A percentile compares a stretch with the other conserved stretches of the same genome.
Conservation (phyloP, 306 rosid species). For the Fragaria iinumae region DNA sequence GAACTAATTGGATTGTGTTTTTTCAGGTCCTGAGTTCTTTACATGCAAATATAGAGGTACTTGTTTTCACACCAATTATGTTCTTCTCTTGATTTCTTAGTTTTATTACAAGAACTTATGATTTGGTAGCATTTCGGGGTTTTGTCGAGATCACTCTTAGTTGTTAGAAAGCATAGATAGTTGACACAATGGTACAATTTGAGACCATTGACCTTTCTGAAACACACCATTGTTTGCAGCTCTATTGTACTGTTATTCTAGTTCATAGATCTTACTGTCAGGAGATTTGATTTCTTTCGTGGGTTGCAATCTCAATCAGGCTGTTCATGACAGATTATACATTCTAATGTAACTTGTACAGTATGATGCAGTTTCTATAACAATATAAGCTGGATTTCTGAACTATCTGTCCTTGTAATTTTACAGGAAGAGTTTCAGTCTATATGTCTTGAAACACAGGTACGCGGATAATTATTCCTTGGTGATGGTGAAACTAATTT, state of each 20-base stretch:
- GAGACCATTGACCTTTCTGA: not conserved
- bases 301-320: not conserved
- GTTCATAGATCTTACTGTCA: not conserved
- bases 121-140: not conserved
- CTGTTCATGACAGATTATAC: not conserved
- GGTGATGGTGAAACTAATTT: slow-evolving; percentile 2
- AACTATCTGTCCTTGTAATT: slow-evolving; percentile 19
- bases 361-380: not conserved
- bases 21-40: slow-evolving; percentile 77
- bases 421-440: slow-evolving; percentile 65
- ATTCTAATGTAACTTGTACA: not conserved
- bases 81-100: not conserved
- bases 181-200: not conserved
- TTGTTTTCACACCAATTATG: not conserved
- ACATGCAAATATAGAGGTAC: slow-evolving; percentile 78
- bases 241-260: not conserved
- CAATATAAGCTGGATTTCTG: slow-evolving; percentile 16
- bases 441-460: slow-evolving; percentile 58
- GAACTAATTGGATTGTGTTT: not conserved
- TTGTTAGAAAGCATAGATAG: not conserved
- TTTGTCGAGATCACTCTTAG: too few species aligned
- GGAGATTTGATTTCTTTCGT: not conserved
- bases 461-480: slow-evolving; percentile 22
- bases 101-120: not conserved
- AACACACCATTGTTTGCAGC: not conserved